Percentiles rank a stretch among this genome's conserved stretches.
Conservation (phyloP, 345 rosid species). For the Boechera divaricarpa region DNA sequence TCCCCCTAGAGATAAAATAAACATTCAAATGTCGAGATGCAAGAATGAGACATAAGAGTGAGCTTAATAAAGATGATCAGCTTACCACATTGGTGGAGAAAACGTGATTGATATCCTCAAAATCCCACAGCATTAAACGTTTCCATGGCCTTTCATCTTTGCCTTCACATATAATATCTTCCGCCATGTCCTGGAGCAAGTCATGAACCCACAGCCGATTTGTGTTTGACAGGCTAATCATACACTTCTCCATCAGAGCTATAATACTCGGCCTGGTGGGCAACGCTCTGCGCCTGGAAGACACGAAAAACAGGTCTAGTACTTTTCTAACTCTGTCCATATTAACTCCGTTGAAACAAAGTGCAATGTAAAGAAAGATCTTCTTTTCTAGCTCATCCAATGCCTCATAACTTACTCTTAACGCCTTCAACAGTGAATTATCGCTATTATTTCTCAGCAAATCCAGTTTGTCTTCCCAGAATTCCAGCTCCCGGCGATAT, state of each 20-base stretch:
- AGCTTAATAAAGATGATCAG: not conserved
- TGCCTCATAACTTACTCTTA: conserved; percentile 44
- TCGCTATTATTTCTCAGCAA: conserved; percentile 31
- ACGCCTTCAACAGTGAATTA: conserved; percentile 14
- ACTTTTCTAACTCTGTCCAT: conserved; percentile 42
- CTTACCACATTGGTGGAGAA: conserved; percentile 32
- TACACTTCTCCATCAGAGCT: conserved; percentile 40
- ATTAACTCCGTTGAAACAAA: conserved; percentile 39
- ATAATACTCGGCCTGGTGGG: conserved; percentile 40
- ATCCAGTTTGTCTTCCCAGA: conserved; percentile 39
- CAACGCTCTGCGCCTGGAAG: conserved; percentile 31
- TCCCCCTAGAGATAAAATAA: conserved; percentile 4
- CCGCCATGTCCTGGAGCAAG: conserved; percentile 45
- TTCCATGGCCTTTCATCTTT: conserved; percentile 38
- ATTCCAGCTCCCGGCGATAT: conserved; percentile 33
- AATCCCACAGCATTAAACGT: conserved; percentile 43
- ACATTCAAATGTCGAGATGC: not conserved
- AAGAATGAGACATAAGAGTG: not conserved
- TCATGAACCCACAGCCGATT: conserved; percentile 43
- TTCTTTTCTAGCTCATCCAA: conserved; percentile 32
- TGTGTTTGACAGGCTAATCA: conserved; percentile 32
- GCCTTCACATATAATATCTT: conserved; percentile 35
- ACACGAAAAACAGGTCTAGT: conserved; percentile 36
- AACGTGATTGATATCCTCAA: conserved; percentile 34
- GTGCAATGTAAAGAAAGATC: conserved; percentile 41